These are phyloP conservation scores for Phytophthora ramorum DNA, from an alignment of 352 stramenopile species.

Conservation along the genomic window DNA sequence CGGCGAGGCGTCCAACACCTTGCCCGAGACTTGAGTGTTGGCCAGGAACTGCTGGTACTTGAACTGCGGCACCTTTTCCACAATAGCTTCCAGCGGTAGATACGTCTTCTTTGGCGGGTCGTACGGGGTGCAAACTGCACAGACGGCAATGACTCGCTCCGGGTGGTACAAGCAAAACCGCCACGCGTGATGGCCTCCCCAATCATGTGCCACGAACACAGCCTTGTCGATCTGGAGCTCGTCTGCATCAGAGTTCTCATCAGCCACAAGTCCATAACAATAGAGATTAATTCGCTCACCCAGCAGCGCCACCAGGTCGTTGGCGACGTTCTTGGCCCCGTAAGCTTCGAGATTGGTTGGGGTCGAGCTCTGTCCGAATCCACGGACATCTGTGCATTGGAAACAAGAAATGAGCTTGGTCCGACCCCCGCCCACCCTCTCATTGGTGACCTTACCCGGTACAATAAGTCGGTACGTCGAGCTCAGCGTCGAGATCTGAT, in stretches of 20 bases:
- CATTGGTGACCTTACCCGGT: constrained; percentile 24
- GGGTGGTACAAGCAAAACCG: constrained; percentile 64
- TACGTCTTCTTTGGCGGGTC: constrained; percentile 41
- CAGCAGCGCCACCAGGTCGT: constrained; percentile 48
- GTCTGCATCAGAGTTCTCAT: constrained; percentile 33
- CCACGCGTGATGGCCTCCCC: constrained; percentile 61
- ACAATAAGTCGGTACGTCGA: constrained; percentile 64
- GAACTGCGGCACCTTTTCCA: constrained; percentile 45
- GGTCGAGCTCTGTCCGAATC: constrained; percentile 57
- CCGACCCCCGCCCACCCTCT: neutral
- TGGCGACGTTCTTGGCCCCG: constrained; percentile 56
- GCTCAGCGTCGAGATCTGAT: constrained; percentile 57
- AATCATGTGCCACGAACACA: constrained; percentile 74
- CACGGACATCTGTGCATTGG: constrained; percentile 47
- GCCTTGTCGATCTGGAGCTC: constrained; percentile 52
- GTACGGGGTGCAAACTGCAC: constrained; percentile 67
- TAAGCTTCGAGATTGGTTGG: constrained; percentile 44
- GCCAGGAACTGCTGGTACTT: constrained; percentile 54
- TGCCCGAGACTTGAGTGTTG: constrained; percentile 38
- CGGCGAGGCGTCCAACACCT: constrained; percentile 43
- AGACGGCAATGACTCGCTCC: constrained; percentile 58
- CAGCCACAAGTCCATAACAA: neutral
- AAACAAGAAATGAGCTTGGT: constrained; percentile 1
- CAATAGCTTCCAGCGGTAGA: constrained; percentile 36
- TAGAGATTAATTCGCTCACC: constrained; percentile 18